Evolutionary conservation across 1,139 yeast genomes (phyloP).

Genomic region (Lodderomyces beijingensis): DNA sequence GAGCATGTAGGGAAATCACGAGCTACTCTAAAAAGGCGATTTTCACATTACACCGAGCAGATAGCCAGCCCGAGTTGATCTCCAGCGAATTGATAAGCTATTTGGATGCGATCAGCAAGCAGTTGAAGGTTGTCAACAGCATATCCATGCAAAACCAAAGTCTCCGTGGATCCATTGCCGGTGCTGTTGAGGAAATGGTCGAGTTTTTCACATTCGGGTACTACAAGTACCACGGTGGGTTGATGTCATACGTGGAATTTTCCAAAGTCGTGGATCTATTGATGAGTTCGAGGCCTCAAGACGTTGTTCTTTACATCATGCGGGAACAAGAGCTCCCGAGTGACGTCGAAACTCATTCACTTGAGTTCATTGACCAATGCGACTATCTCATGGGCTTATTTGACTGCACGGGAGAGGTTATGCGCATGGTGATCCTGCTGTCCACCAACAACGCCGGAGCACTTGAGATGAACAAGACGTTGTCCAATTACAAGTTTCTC

Average conservation of each 20-base stretch:
- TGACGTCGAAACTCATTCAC: not conserved
- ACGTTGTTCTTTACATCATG: constrained; percentile 1
- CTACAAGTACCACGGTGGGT: constrained; percentile 17
- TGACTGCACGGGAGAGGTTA: constrained; percentile 41
- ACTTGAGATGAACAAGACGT: constrained; percentile 8
- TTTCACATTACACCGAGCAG: constrained; percentile 29
- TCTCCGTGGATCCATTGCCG: constrained; percentile 22
- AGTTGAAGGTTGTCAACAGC: constrained; percentile 12
- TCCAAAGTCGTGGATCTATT: constrained; percentile 13
- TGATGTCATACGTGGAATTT: constrained; percentile 17
- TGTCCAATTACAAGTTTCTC: constrained; percentile 10
- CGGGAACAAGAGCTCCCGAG: constrained; percentile 1
- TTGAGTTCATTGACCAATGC: constrained; percentile 14
- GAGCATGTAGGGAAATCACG: constrained; percentile 34
- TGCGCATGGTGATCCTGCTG: constrained; percentile 23
- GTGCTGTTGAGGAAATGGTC: constrained; percentile 32
- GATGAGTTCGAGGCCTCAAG: constrained; percentile 4
- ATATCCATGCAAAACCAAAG: constrained; percentile 14
- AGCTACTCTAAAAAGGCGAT: constrained; percentile 36
- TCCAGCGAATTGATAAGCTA: constrained; percentile 15
- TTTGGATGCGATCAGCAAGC: constrained; percentile 14
- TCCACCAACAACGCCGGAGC: constrained; percentile 10
- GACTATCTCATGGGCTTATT: constrained; percentile 38
- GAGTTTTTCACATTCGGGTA: constrained; percentile 36
- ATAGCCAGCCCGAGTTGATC: constrained; percentile 7